Evolutionary conservation across 352 stramenopile species (phyloP).

Genomic region (Phytophthora melonis): DNA sequence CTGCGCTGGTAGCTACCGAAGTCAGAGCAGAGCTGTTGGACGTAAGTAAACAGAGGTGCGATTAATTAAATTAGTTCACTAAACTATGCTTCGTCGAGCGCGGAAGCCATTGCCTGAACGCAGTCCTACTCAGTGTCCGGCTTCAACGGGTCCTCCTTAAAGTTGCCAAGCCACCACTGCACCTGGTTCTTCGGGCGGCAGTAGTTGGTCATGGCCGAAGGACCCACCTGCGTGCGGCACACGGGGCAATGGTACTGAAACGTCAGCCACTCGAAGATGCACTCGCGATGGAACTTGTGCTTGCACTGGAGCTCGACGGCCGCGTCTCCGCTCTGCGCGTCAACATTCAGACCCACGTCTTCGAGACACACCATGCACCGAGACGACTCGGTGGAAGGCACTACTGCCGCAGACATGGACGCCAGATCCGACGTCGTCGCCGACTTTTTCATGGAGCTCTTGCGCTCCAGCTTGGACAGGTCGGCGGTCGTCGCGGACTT

Average conservation of each 20-base stretch:
- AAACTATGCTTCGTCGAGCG: neutral
- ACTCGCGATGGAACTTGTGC: slow-evolving; percentile 80
- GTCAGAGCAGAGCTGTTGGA: neutral
- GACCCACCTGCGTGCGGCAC: slow-evolving; percentile 45
- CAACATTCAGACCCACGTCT: slow-evolving; percentile 32
- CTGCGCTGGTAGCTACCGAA: neutral
- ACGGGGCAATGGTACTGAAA: slow-evolving; percentile 52
- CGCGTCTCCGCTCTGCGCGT: slow-evolving; percentile 46
- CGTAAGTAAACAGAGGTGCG: neutral
- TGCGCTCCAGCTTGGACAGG: slow-evolving; percentile 40
- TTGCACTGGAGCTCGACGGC: slow-evolving; percentile 63
- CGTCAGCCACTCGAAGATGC: slow-evolving; percentile 79
- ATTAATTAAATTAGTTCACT: neutral
- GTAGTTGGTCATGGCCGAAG: slow-evolving; percentile 64
- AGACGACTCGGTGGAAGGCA: slow-evolving; percentile 28
- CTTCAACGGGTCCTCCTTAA: slow-evolving; percentile 58
- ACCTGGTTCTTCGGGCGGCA: slow-evolving; percentile 57
- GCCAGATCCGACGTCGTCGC: slow-evolving; percentile 17
- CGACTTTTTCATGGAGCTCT: slow-evolving; percentile 24
- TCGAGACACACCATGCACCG: slow-evolving; percentile 57
- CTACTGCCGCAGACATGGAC: slow-evolving; percentile 14
- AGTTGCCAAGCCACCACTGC: slow-evolving; percentile 79
- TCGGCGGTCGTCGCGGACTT: slow-evolving; percentile 25
- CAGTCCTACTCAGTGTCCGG: slow-evolving; percentile 17
- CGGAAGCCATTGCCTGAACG: neutral